Evolutionary conservation across 2,329 filamentous ascomycete species (phyloP).

Genomic region (Bipolaris bicolor): DNA sequence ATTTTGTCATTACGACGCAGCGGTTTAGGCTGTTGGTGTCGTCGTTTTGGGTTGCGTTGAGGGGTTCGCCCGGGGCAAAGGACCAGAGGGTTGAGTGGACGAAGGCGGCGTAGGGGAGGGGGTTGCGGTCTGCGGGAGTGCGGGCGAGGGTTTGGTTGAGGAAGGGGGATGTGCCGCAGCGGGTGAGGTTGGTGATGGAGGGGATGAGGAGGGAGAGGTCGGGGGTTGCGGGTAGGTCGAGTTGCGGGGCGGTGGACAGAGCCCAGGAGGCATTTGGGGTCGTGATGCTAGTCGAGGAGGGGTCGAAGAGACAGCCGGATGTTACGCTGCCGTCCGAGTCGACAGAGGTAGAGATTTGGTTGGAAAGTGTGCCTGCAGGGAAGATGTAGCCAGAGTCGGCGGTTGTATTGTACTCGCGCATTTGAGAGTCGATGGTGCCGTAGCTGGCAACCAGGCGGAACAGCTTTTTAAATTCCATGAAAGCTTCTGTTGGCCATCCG

Average conservation of each 20-base stretch:
- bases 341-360: constrained; percentile 38
- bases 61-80: constrained; percentile 64
- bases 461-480: constrained; percentile 61
- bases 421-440: constrained; percentile 63
- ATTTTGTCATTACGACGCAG: constrained; percentile 62
- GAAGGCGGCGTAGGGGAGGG: constrained; percentile 58
- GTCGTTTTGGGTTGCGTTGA: constrained; percentile 49
- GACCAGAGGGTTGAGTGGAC: constrained; percentile 63
- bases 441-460: constrained; percentile 63
- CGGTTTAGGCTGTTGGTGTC: constrained; percentile 47
- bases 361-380: constrained; percentile 51
- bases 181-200: constrained; percentile 52
- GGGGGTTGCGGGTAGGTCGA: constrained; percentile 27
- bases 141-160: constrained; percentile 63
- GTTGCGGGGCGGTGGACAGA: constrained; percentile 24
- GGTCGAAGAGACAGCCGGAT: constrained; percentile 61
- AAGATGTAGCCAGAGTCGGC: constrained; percentile 62
- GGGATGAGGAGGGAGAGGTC: constrained; percentile 34
- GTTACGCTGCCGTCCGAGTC: constrained; percentile 51
- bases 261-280: constrained; percentile 58
- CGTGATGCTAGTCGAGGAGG: constrained; percentile 50
- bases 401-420: constrained; percentile 61
- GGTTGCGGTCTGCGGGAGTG: constrained; percentile 57
- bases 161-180: constrained; percentile 66
- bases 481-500: constrained; percentile 69